These are phyloP conservation scores for Porpolomopsis calyptriformis DNA, from an alignment of 768 basidiomycete genomes.

Conservation along the genomic window DNA sequence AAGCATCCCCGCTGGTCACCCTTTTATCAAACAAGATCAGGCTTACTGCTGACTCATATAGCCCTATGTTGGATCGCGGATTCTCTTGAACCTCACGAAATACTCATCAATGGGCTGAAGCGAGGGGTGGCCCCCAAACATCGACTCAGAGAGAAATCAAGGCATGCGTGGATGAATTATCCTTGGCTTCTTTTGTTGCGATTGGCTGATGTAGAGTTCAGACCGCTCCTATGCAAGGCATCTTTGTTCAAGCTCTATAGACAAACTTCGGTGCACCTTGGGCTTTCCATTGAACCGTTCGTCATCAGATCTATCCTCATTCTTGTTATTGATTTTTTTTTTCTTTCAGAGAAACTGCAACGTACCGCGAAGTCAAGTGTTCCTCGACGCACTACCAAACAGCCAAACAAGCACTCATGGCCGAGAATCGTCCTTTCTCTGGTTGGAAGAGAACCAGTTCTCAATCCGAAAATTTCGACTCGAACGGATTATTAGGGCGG, in stretches of 20 bases:
- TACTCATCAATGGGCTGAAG: slow-evolving; percentile 70
- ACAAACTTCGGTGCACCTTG: slow-evolving; percentile 11
- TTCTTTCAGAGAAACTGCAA: slow-evolving; percentile 16
- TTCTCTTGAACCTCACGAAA: slow-evolving; percentile 36
- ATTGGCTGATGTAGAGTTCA: slow-evolving; percentile 14
- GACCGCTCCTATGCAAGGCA: slow-evolving; percentile 44
- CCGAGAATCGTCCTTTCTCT: slow-evolving; percentile 36
- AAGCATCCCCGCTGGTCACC: slow-evolving; percentile 8
- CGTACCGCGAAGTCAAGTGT: slow-evolving; percentile 40
- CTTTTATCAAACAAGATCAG: background rate
- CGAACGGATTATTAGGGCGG: background rate
- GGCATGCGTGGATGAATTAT: slow-evolving; percentile 28
- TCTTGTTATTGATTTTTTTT: background rate
- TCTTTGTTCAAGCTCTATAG: slow-evolving; percentile 41
- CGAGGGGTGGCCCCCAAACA: slow-evolving; percentile 70
- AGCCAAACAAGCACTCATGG: slow-evolving; percentile 40
- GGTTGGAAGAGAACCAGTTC: slow-evolving; percentile 54
- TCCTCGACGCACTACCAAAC: slow-evolving; percentile 34
- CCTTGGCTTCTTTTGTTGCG: background rate
- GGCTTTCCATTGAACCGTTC: slow-evolving; percentile 13
- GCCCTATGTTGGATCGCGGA: slow-evolving; percentile 66
- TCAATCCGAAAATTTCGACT: slow-evolving; percentile 42
- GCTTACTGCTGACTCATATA: slow-evolving; percentile 16
- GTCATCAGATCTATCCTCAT: background rate
- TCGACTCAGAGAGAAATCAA: slow-evolving; percentile 48